These are phyloP conservation scores for Sanghuangporus weigelae DNA, from an alignment of 1,284 basidiomycete species.

Conservation along the genomic window DNA sequence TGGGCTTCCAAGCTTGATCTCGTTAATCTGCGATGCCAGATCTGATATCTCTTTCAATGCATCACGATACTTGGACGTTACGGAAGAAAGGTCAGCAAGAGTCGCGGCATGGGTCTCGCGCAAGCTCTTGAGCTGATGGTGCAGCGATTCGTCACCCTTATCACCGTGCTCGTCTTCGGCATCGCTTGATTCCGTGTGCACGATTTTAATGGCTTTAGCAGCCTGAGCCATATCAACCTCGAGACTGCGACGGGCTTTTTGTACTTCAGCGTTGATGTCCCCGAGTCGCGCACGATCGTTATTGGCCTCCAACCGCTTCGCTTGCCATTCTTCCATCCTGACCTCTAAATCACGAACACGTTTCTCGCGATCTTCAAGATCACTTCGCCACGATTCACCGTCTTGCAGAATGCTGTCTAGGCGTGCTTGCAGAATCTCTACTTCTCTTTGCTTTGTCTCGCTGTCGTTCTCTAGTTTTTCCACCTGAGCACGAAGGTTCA, in stretches of 20 bases:
- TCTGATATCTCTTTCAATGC: constrained; percentile 87
- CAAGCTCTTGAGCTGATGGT: constrained; percentile 57
- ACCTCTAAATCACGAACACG: constrained; percentile 71
- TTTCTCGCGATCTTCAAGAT: constrained; percentile 77
- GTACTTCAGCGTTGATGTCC: constrained; percentile 63
- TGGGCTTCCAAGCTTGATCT: constrained; percentile 58
- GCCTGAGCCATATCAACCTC: constrained; percentile 33
- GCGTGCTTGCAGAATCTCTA: constrained; percentile 66
- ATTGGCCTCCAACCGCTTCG: constrained; percentile 57
- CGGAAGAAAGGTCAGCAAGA: constrained; percentile 69
- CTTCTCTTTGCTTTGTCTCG: constrained; percentile 62
- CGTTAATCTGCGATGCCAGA: constrained; percentile 78
- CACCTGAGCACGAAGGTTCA: constrained; percentile 63
- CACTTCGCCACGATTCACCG: constrained; percentile 68
- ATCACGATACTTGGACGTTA: constrained; percentile 81
- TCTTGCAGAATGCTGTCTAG: constrained; percentile 67
- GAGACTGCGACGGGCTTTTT: constrained; percentile 59
- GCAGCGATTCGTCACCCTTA: constrained; percentile 31
- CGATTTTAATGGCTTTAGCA: constrained; percentile 23
- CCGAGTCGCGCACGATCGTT: constrained; percentile 62
- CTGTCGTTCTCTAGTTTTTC: constrained; percentile 77
- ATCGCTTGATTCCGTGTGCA: constrained; percentile 6
- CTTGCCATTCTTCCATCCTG: constrained; percentile 72
- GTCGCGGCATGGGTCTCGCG: constrained; percentile 77
- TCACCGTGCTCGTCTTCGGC: constrained; percentile 20